These are phyloP conservation scores for Yamadazyma trypodendri DNA, from an alignment of 1,139 yeast genomes.

Conservation along the genomic window DNA sequence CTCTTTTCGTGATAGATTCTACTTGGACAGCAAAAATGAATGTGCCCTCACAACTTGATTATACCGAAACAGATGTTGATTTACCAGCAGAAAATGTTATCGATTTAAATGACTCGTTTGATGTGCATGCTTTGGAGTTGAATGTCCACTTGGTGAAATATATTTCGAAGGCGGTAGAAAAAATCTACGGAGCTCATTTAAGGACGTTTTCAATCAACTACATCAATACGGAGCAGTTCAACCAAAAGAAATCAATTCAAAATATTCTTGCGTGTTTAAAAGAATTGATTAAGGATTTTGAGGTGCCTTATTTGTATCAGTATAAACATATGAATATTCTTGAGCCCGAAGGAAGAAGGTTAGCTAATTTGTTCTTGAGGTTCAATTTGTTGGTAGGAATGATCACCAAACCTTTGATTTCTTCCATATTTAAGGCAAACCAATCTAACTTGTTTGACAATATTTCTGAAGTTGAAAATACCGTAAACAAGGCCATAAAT, in stretches of 20 bases:
- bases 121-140: conserved; percentile 30
- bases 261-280: conserved; percentile 30
- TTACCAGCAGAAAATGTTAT: conserved; percentile 37
- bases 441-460: conserved; percentile 25
- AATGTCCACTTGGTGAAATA: conserved; percentile 43
- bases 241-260: conserved; percentile 30
- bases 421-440: conserved; percentile 38
- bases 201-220: conserved; percentile 39
- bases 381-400: conserved; percentile 47
- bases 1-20: conserved; percentile 49
- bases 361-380: conserved; percentile 44
- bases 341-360: conserved; percentile 22
- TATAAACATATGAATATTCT: conserved; percentile 24
- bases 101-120: conserved; percentile 32
- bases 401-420: conserved; percentile 45
- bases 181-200: conserved; percentile 37
- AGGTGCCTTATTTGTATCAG: conserved; percentile 27
- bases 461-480: conserved; percentile 28
- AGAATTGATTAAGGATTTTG: conserved; percentile 32
- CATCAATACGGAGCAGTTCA: conserved; percentile 41
- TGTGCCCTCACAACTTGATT: conserved; percentile 40
- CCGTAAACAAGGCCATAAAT: conserved; percentile 38
- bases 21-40: conserved; percentile 49
- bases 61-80: conserved; percentile 51
- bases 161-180: conserved; percentile 33